Evolutionary conservation across 192 early-diverging fungal species (phyloP).

Genomic region (Thamnidium elegans): DNA sequence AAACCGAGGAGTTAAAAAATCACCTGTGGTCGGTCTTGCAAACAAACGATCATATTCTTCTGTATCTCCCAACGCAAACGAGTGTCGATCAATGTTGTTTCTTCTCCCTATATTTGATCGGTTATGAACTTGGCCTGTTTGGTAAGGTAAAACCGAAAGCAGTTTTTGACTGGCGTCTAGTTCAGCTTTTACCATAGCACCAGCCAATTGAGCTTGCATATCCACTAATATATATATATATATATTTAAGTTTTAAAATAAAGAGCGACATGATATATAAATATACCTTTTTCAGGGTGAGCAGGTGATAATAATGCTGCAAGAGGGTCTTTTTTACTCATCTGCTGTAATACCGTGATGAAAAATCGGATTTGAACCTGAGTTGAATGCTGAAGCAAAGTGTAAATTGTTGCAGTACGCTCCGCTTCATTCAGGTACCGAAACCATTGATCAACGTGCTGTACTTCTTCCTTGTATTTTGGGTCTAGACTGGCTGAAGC

Average conservation of each 20-base stretch:
- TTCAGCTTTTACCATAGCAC: slow-evolving; percentile 44
- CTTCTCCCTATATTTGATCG: neutral
- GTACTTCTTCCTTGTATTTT: slow-evolving; percentile 83
- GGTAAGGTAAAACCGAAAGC: slow-evolving; percentile 27
- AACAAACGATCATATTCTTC: slow-evolving; percentile 27
- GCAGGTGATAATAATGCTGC: slow-evolving; percentile 53
- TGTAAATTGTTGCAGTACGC: slow-evolving; percentile 83
- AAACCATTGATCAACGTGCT: slow-evolving; percentile 94
- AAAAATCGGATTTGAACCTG: slow-evolving; percentile 92
- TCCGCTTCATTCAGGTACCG: slow-evolving; percentile 85
- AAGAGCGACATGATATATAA: neutral
- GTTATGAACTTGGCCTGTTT: slow-evolving; percentile 12
- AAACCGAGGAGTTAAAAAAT: slow-evolving; percentile 5
- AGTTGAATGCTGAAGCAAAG: slow-evolving; percentile 82
- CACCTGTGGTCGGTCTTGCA: neutral
- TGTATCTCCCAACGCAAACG: slow-evolving; percentile 34
- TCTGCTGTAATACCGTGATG: slow-evolving; percentile 87
- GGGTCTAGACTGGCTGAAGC: slow-evolving; percentile 73
- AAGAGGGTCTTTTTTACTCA: slow-evolving; percentile 78
- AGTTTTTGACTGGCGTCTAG: slow-evolving; percentile 37
- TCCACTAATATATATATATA: slow-evolving; percentile 15
- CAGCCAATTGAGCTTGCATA: slow-evolving; percentile 44
- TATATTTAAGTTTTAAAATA: neutral
- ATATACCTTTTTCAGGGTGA: slow-evolving; percentile 48
- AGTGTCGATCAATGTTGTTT: slow-evolving; percentile 27